Conservation (phyloP, 371 early-diverging fungal species). For the Apophysomyces ossiformis region DNA sequence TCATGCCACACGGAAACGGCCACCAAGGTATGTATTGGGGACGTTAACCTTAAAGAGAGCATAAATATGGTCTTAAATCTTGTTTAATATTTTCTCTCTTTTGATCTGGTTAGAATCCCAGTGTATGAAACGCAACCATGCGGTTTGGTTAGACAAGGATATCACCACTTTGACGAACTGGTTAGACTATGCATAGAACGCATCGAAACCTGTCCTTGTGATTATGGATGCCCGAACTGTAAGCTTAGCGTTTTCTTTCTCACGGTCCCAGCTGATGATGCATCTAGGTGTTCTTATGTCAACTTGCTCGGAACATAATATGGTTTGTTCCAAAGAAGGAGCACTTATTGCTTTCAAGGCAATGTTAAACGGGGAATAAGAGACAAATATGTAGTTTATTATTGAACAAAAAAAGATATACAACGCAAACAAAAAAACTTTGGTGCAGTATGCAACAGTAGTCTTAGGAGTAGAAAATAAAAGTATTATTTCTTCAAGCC, state of each 20-base stretch:
- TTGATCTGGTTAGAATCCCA: constrained; percentile 23
- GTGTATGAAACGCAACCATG: constrained; percentile 52
- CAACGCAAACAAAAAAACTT: too few relatives aligned
- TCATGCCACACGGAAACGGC: constrained; percentile 44
- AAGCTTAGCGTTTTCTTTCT: constrained; percentile 17
- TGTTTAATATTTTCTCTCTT: too few relatives aligned
- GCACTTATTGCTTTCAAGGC: constrained; percentile 35
- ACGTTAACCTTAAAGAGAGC: too few relatives aligned
- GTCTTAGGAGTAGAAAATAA: too few relatives aligned
- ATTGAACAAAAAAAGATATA: neutral
- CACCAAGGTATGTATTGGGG: constrained; percentile 25
- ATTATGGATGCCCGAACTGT: constrained; percentile 50
- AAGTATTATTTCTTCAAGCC: too few relatives aligned
- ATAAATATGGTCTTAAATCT: too few relatives aligned
- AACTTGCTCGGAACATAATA: constrained; percentile 48
- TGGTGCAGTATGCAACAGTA: too few relatives aligned
- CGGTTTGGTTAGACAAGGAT: constrained; percentile 39
- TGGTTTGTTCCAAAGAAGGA: constrained; percentile 44
- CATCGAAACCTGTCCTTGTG: constrained; percentile 42
- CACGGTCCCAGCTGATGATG: neutral
- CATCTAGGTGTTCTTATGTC: constrained; percentile 44
- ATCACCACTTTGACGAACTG: constrained; percentile 38
- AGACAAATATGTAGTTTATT: neutral
- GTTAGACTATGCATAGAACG: constrained; percentile 27
- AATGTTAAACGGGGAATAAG: constrained; percentile 10